Conservation (phyloP, 345 rosid genomes). For the Salix exigua region DNA sequence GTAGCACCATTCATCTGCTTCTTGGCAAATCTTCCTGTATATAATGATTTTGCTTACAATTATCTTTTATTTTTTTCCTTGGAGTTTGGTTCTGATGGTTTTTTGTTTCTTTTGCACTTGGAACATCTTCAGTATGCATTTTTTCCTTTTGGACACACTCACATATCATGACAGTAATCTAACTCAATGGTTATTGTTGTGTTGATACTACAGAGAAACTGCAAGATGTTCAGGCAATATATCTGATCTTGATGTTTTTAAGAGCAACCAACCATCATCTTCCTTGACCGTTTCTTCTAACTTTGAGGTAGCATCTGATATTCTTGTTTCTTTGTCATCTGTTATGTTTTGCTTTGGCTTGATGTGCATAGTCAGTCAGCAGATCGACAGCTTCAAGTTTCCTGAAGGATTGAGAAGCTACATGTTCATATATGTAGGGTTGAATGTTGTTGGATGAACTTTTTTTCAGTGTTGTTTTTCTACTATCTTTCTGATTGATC, state of each 20-base stretch:
- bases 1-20: background rate
- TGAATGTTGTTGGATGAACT: background rate
- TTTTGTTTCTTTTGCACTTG: background rate
- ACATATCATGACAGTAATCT: background rate
- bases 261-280: slow-evolving; percentile 41
- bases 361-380: background rate
- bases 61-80: too few species aligned
- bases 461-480: background rate
- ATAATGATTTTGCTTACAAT: too few species aligned
- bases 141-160: background rate
- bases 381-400: background rate
- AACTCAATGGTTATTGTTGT: slow-evolving; percentile 14
- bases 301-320: slow-evolving; percentile 55
- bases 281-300: slow-evolving; percentile 67
- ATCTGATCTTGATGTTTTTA: slow-evolving; percentile 51
- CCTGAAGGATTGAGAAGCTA: background rate
- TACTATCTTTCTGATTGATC: background rate
- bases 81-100: background rate
- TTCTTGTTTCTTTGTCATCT: background rate
- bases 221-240: slow-evolving; percentile 40
- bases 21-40: background rate
- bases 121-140: background rate
- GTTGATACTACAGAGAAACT: slow-evolving; percentile 48
- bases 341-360: background rate
- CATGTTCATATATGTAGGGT: background rate